These are phyloP conservation scores for Ceratobasidium sp. DNA, from an alignment of 1,284 basidiomycete genomes.

Conservation along the genomic window DNA sequence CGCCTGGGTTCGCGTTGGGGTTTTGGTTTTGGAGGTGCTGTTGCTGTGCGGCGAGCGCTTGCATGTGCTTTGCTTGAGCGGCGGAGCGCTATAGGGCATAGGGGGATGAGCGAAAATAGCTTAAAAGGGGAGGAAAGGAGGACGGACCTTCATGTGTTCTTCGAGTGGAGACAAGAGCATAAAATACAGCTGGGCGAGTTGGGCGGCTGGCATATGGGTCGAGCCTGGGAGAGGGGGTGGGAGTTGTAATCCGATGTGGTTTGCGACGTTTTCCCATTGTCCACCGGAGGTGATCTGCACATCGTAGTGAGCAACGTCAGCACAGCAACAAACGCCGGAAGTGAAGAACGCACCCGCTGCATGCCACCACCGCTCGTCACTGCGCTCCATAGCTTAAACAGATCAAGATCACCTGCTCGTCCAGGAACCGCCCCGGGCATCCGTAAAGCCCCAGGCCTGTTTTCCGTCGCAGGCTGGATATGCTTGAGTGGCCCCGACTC, in stretches of 20 bases:
- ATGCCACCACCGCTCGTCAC: slow-evolving; percentile 24
- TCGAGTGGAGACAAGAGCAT: slow-evolving; percentile 16
- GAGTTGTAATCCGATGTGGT: slow-evolving; percentile 24
- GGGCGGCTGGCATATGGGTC: slow-evolving; percentile 10
- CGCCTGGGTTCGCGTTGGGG: neutral
- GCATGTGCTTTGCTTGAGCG: slow-evolving; percentile 28
- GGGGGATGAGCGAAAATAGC: neutral
- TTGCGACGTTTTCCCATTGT: slow-evolving; percentile 27
- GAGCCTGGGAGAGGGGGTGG: slow-evolving; percentile 14
- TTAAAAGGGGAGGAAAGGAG: neutral
- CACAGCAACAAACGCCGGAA: neutral
- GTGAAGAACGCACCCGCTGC: slow-evolving; percentile 15
- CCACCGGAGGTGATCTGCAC: slow-evolving; percentile 10
- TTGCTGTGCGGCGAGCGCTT: slow-evolving; percentile 17
- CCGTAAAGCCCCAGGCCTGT: slow-evolving; percentile 9
- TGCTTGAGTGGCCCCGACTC: slow-evolving; percentile 21
- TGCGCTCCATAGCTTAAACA: slow-evolving; percentile 36
- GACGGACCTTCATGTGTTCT: slow-evolving; percentile 33
- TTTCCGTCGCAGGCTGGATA: slow-evolving; percentile 24
- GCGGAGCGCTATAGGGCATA: slow-evolving; percentile 8
- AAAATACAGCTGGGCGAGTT: slow-evolving; percentile 34
- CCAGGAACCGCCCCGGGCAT: slow-evolving; percentile 13
- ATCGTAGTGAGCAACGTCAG: neutral
- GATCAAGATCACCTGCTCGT: slow-evolving; percentile 14
- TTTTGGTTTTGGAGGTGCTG: slow-evolving; percentile 24